A percentile compares a stretch with the other conserved stretches of the same genome.
Evolutionary conservation across 2,329 filamentous ascomycete genomes (phyloP).

Genomic region (Alternaria gaisen): DNA sequence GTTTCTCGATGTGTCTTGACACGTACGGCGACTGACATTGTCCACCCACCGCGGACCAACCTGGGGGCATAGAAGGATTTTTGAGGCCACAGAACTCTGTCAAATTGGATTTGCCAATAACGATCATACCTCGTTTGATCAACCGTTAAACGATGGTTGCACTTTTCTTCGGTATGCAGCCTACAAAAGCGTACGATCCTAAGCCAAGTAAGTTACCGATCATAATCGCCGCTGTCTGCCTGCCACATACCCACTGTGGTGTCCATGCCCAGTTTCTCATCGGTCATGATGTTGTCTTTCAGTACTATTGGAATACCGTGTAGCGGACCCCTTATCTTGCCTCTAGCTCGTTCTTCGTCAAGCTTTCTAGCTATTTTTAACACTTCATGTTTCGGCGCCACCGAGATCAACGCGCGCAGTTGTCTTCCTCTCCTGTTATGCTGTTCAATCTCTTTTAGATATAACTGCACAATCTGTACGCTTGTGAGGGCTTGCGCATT

Average conservation of each 20-base stretch:
- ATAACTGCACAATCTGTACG: conserved; percentile 48
- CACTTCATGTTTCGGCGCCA: conserved; percentile 50
- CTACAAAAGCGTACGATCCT: conserved; percentile 51
- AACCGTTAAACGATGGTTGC: conserved; percentile 51
- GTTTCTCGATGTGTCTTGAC: conserved; percentile 49
- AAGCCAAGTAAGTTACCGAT: conserved; percentile 4
- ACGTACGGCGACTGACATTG: conserved; percentile 53
- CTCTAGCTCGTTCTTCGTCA: conserved; percentile 51
- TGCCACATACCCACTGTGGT: conserved; percentile 51
- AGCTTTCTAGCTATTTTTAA: conserved; percentile 50
- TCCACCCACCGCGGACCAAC: conserved; percentile 53
- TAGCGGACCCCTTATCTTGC: conserved; percentile 49
- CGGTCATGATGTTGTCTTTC: conserved; percentile 55
- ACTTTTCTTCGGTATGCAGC: conserved; percentile 48
- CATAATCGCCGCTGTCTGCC: neutral
- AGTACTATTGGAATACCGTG: conserved; percentile 56
- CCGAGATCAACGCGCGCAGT: conserved; percentile 50
- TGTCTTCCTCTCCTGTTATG: conserved; percentile 49
- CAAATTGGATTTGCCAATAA: conserved; percentile 55
- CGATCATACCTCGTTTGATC: conserved; percentile 51
- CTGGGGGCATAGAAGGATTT: conserved; percentile 49
- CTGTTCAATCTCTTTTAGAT: conserved; percentile 46
- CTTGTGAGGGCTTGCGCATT: conserved; percentile 42
- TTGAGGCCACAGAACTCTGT: conserved; percentile 52
- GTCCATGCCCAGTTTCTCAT: conserved; percentile 50